A percentile compares a stretch with the other conserved stretches of the same genome.
phyloP scores from a whole-genome alignment of 805 yeast genomes.

The Candida corydali region DNA sequence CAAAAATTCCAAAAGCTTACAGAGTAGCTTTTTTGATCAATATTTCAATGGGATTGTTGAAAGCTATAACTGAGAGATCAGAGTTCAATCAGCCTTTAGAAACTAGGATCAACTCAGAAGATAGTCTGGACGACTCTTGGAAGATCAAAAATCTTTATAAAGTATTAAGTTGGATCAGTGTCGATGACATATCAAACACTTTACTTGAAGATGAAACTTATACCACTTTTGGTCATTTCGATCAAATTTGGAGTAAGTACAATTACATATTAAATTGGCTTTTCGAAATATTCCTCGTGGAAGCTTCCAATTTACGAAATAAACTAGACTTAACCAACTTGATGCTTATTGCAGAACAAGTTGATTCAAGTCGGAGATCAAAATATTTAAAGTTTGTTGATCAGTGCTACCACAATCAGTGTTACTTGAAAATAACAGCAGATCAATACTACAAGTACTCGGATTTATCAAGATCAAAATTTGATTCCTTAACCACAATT shows the following conservation, averaged over 20 bases:
- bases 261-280: conserved; percentile 22
- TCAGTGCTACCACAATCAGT: background rate
- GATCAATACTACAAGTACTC: conserved; percentile 3
- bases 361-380: background rate
- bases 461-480: background rate
- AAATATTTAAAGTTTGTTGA: background rate
- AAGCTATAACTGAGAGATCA: conserved; percentile 5
- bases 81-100: background rate
- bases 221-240: conserved; percentile 14
- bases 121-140: background rate
- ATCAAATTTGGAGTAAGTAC: conserved; percentile 21
- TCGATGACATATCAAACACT: background rate
- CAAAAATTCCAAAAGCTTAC: background rate
- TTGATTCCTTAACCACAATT: conserved; percentile 1
- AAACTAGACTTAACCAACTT: background rate
- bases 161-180: conserved; percentile 5
- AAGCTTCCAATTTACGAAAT: background rate
- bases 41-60: conserved; percentile 7
- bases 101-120: background rate
- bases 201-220: conserved; percentile 21
- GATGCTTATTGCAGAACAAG: background rate
- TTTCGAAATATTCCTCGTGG: conserved; percentile 7
- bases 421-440: background rate
- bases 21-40: conserved; percentile 5
- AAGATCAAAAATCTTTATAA: conserved; percentile 3